Base-by-base conservation (phyloP, 148 eudicot species). In the Oxyria digyna region DNA sequence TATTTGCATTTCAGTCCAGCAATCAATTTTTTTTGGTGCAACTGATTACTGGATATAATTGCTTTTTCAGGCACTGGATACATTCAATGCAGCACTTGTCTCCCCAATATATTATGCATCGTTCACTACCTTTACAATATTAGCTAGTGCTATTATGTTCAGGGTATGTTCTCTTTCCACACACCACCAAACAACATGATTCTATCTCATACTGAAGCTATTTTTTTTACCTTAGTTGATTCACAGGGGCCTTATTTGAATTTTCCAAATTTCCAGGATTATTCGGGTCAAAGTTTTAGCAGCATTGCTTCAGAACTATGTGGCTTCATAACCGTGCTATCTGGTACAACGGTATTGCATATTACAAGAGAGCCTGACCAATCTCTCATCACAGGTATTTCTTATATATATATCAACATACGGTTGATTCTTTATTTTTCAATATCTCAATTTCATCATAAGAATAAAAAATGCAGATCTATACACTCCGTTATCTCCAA, bases 111-210 rank as follows among this genome's bases (percentile, higher is more conserved):
- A 81, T 68, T 81, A 81, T 71, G 81, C 84, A 17, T 63, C 78
- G 41, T 81, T 81, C 70, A 81, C 84, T 27, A 70, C 81, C 62
- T 81, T 81, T 68, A 81, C 84, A 7, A 81, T 81, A 67, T 74
- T 81, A 62, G 84, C 84, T 68, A 81, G 84, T 75, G 84, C 84
- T 32, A 81, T 81, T 35, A 81, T 81, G 84, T 81, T 81, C 75
- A 50, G 78, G 84, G 84, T 81, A 69, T 52, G 73, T 41, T 59
- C 66, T 69, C 52, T 32, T 37, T 48, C 62, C 45, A 13, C 37
- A 57, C 35, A 29, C 6, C 38, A 57, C 26, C 37, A 57, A 4
- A 57, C 27, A 9, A 27, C 64, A 20, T 52, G 1, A n/a, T 26
- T 23, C 3, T 1, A 21, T 54, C 14, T 54, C 31, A 24, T 42